Base-by-base conservation (phyloP, 192 early-diverging fungal genomes). In the Umbelopsis sp. region DNA sequence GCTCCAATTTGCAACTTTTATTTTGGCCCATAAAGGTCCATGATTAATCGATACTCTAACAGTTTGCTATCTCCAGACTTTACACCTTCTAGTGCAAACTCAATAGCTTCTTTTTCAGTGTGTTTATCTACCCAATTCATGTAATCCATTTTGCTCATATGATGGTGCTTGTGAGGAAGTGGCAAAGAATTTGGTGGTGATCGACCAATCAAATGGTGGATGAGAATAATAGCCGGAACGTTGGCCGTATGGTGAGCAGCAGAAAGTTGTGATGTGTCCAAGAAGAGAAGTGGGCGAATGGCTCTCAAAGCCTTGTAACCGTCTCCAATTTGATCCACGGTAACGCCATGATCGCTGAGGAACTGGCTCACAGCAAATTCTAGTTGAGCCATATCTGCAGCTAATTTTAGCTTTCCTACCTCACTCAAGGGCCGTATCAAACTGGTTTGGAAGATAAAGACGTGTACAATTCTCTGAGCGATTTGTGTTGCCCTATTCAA, bases 341-440 rank as follows among this genome's bases (percentile, higher is more conserved):
- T 87, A 68, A 85, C 70, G 13, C 88, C 83, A 68, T 78, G 77
- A 16, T 86, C 84, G 45, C 74, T 69, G 45, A 92, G 69, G 76
- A 86, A 87, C 70, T 90, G 88, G 71, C 76, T 89, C 9, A 91
- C 66, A 4, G 77, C 81, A 74, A 89, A 92, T 69, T 93, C 91
- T 22, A 93, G 74, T 69, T 92, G 90, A 11, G 89, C 87, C 82
- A 93, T 85, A 72, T 93, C 91, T 46, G 78, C 75, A 25, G 89
- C 87, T 41, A 93, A 78, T 67, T 88, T 84, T 22, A 91, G 75
- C 67, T 90, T 91, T 45, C 89, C 88, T 1, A 68, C 69, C 66
- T 93, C 90, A 51, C 78, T 86, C 12, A 88, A 52, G 3, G 89
- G 86, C 16, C 84, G 83, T 23, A 91, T 77, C 15, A 92, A 27